These are phyloP conservation scores for Pseudopithomyces chartarum DNA, from an alignment of 2,329 filamentous ascomycete species.

Conservation along the genomic window DNA sequence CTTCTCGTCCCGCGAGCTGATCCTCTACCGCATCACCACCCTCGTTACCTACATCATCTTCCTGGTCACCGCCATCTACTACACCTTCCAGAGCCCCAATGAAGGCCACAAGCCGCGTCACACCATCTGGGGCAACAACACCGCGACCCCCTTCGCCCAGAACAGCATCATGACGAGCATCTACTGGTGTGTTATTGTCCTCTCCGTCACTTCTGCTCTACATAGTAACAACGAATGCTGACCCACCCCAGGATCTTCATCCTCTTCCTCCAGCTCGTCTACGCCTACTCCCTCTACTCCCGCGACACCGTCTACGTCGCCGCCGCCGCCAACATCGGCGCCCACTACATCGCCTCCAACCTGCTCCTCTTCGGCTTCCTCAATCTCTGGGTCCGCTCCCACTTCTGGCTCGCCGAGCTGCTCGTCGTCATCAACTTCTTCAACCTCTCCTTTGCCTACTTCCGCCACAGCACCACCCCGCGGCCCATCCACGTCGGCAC, in stretches of 20 bases:
- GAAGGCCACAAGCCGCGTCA: constrained; percentile 61
- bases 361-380: constrained; percentile 81
- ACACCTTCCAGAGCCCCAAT: constrained; percentile 67
- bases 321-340: constrained; percentile 75
- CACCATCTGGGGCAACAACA: constrained; percentile 78
- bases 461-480: constrained; percentile 74
- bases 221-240: not conserved
- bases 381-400: constrained; percentile 77
- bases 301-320: constrained; percentile 65
- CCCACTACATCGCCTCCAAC: constrained; percentile 87
- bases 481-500: constrained; percentile 77
- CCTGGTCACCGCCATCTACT: constrained; percentile 74
- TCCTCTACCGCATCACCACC: constrained; percentile 77
- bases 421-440: constrained; percentile 80
- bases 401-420: constrained; percentile 77
- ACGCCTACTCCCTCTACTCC: constrained; percentile 77
- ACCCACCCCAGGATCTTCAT: constrained; percentile 65
- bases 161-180: constrained; percentile 67
- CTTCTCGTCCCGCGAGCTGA: constrained; percentile 60
- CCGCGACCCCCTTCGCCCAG: constrained; percentile 75
- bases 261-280: constrained; percentile 75
- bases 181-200: constrained; percentile 69
- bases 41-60: constrained; percentile 76
- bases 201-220: not conserved
- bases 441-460: constrained; percentile 79